A percentile compares a stretch with the other conserved stretches of the same genome.
Evolutionary conservation across 1,284 basidiomycete genomes (phyloP).

Genomic region (Cerioporus squamosus): DNA sequence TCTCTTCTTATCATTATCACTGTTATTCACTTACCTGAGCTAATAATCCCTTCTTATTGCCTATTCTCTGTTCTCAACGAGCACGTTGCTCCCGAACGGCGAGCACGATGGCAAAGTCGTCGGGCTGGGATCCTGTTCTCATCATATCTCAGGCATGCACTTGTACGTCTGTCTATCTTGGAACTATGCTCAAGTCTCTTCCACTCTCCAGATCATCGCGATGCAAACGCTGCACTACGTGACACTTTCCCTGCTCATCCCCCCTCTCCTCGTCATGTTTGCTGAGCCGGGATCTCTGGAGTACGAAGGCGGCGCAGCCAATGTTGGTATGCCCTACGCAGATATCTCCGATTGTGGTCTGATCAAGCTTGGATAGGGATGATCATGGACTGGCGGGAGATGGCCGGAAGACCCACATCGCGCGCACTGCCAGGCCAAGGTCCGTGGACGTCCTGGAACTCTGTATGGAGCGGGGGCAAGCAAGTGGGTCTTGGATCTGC

Average conservation of each 20-base stretch:
- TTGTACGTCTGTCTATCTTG: too few species aligned
- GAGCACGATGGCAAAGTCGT: slow-evolving; percentile 26
- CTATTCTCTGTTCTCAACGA: neutral
- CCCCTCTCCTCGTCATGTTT: slow-evolving; percentile 77
- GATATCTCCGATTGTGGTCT: neutral
- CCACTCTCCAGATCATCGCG: slow-evolving; percentile 76
- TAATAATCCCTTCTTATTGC: too few species aligned
- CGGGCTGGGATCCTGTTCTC: slow-evolving; percentile 76
- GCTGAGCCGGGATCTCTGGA: slow-evolving; percentile 75
- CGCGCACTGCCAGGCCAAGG: slow-evolving; percentile 64
- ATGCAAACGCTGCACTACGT: slow-evolving; percentile 94
- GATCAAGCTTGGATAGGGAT: slow-evolving; percentile 54
- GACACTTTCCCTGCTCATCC: slow-evolving; percentile 82
- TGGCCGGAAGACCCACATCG: slow-evolving; percentile 83
- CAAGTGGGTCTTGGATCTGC: slow-evolving; percentile 63
- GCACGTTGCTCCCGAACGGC: slow-evolving; percentile 1
- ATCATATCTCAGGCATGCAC: slow-evolving; percentile 68
- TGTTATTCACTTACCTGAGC: too few species aligned
- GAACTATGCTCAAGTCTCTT: too few species aligned
- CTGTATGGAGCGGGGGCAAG: slow-evolving; percentile 79
- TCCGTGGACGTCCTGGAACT: slow-evolving; percentile 66
- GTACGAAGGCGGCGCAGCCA: slow-evolving; percentile 87
- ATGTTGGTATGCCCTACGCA: slow-evolving; percentile 62
- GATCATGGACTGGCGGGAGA: slow-evolving; percentile 97
- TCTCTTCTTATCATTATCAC: too few species aligned